Base-by-base conservation (phyloP, 495 filamentous ascomycete species). In the Penicillium turbatum region DNA sequence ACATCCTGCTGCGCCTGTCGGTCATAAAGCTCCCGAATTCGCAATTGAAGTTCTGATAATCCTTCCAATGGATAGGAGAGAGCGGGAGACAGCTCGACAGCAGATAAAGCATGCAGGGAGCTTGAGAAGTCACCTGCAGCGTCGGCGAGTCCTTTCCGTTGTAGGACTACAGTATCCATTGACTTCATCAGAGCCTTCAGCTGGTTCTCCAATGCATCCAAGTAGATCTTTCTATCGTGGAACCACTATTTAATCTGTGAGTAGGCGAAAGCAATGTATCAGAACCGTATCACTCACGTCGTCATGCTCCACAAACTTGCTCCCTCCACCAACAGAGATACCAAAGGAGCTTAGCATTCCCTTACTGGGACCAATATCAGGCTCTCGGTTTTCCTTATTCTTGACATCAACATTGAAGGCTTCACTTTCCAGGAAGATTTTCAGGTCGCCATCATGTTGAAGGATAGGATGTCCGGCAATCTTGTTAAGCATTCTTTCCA, bases 401-500 rank as follows among this genome's bases (percentile, higher is more conserved):
- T 97, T 97, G 61, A 98, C 85, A 69, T 98, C 93, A 17, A 95
- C 79, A 62, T 89, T 96, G 73, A 98, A 95, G 3, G 89, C 78
- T 61, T 97, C 95, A 63, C 91, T 96, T 69, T 98, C 93, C 2
- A 98, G 76, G 68, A 98, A 98, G 19, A 97, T 82, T 72, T 98
- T 98, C 36, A 97, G 74, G 62, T 98, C 93, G 1, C 79, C 85
- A 61, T 98, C 93, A 62, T 96, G 87, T 65, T 97, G 93, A 45
- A 98, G 81, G 49, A 91, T 88, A 26, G 90, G 87, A 69, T 98
- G 93, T 9, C 82, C 80, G 4, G 92, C 89, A 55, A 84, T 93
- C 72, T 95, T 97, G 74, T 97, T 97, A 35, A 97, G 71, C 93
- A 97, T 97, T 56, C 92, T 85, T 71, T 98, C 93, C 41, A 97